phyloP scores from a whole-genome alignment of 1,139 yeast species.

The Scheffersomyces illinoinensis region DNA sequence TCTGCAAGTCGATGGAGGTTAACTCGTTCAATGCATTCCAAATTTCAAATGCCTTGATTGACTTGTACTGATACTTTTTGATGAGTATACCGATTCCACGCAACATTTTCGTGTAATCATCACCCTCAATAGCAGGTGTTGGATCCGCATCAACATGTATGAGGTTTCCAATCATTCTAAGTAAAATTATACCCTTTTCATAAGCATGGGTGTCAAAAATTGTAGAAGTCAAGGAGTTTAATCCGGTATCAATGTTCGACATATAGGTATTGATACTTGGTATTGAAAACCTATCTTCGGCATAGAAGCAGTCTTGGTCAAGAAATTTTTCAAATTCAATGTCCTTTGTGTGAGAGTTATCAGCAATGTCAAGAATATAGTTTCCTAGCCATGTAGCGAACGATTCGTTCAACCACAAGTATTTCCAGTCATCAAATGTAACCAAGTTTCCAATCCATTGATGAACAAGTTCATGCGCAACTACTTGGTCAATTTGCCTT shows the following conservation, averaged over 20 bases:
- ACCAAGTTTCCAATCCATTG: conserved; percentile 76
- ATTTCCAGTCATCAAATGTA: conserved; percentile 65
- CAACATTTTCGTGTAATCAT: conserved; percentile 29
- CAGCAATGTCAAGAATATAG: conserved; percentile 31
- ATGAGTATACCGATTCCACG: conserved; percentile 46
- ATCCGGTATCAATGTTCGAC: conserved; percentile 32
- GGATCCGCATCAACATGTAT: conserved; percentile 34
- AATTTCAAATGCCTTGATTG: conserved; percentile 56
- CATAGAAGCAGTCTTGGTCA: conserved; percentile 38
- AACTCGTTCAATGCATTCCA: conserved; percentile 47
- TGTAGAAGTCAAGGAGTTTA: conserved; percentile 39
- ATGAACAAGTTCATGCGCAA: conserved; percentile 72
- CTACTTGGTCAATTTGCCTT: conserved; percentile 47
- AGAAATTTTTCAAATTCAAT: conserved; percentile 42
- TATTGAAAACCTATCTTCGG: conserved; percentile 22
- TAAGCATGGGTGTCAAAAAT: conserved; percentile 57
- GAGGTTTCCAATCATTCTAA: conserved; percentile 55
- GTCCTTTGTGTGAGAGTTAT: conserved; percentile 28
- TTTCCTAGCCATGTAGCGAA: conserved; percentile 72
- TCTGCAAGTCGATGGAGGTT: conserved; percentile 31
- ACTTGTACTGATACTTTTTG: conserved; percentile 28
- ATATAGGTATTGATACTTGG: conserved; percentile 27
- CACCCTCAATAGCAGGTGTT: conserved; percentile 9
- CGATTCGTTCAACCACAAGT: conserved; percentile 73
- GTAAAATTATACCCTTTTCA: conserved; percentile 62